Percentiles rank a stretch among this genome's conserved stretches.
These are phyloP conservation scores for Aspergillus carbonarius DNA, from an alignment of 2,329 filamentous ascomycete genomes.

Conservation along the genomic window DNA sequence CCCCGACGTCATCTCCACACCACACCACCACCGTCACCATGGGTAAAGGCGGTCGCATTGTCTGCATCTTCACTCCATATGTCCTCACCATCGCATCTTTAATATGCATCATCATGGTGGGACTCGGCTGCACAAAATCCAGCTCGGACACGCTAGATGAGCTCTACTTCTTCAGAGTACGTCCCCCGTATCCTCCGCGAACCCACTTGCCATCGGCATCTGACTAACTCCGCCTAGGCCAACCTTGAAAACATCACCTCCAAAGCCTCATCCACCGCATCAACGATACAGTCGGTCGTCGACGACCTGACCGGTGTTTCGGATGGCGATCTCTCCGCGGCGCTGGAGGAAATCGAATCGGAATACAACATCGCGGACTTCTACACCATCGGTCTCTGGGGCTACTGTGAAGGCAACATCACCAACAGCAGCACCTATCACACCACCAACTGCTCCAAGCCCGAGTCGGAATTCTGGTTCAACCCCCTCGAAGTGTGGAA, in stretches of 20 bases:
- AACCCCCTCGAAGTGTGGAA: slow-evolving; percentile 66
- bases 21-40: slow-evolving; percentile 52
- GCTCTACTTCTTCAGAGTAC: slow-evolving; percentile 57
- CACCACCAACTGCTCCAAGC: slow-evolving; percentile 64
- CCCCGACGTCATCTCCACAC: neutral
- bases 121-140: slow-evolving; percentile 57
- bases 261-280: slow-evolving; percentile 30
- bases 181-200: slow-evolving; percentile 10
- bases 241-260: slow-evolving; percentile 61
- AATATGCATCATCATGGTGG: slow-evolving; percentile 62
- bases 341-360: slow-evolving; percentile 38
- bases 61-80: slow-evolving; percentile 87
- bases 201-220: slow-evolving; percentile 1
- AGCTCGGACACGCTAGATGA: slow-evolving; percentile 47
- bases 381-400: slow-evolving; percentile 83
- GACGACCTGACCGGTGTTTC: slow-evolving; percentile 35
- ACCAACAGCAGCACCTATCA: slow-evolving; percentile 54
- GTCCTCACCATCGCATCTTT: slow-evolving; percentile 74
- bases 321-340: slow-evolving; percentile 39
- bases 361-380: slow-evolving; percentile 65
- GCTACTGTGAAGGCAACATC: slow-evolving; percentile 70
- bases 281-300: slow-evolving; percentile 33
- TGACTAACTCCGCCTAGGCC: slow-evolving; percentile 42
- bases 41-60: slow-evolving; percentile 73
- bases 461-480: slow-evolving; percentile 74